These are phyloP conservation scores for Xylariaceae sp. DNA, from an alignment of 2,329 filamentous ascomycete genomes.

Conservation along the genomic window DNA sequence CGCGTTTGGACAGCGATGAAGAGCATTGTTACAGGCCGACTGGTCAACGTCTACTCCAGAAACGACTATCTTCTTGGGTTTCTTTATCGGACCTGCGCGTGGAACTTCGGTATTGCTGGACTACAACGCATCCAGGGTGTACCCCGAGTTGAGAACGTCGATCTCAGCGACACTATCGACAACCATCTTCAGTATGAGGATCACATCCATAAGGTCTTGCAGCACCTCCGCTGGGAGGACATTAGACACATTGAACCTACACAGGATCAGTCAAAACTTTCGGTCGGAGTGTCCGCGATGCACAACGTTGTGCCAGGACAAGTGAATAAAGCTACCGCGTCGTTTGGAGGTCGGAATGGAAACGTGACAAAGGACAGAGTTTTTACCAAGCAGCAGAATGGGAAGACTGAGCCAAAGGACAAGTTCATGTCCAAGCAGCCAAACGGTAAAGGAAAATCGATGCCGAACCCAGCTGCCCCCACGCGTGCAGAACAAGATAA, in stretches of 20 bases:
- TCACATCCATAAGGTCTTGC: conserved; percentile 60
- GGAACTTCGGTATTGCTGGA: conserved; percentile 79
- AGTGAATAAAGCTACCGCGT: background rate
- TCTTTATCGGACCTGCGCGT: conserved; percentile 74
- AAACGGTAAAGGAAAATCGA: conserved; percentile 6
- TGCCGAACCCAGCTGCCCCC: background rate
- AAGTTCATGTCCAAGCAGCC: conserved; percentile 2
- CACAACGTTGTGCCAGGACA: background rate
- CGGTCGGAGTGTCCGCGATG: conserved; percentile 5
- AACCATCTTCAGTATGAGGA: conserved; percentile 67
- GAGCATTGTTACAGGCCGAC: conserved; percentile 70
- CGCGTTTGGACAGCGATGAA: conserved; percentile 72
- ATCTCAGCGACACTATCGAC: conserved; percentile 59
- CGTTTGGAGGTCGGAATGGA: conserved; percentile 3
- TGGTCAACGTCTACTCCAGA: conserved; percentile 87
- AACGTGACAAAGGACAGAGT: conserved; percentile 1
- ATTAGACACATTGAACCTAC: conserved; percentile 38
- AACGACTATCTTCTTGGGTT: conserved; percentile 87
- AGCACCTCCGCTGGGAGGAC: conserved; percentile 64
- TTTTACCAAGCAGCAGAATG: conserved; percentile 4
- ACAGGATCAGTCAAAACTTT: conserved; percentile 10
- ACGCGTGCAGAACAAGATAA: conserved; percentile 7
- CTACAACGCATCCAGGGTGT: conserved; percentile 68
- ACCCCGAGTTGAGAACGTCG: conserved; percentile 59
- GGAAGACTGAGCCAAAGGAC: conserved; percentile 4